Percentiles rank a stretch among this genome's conserved stretches.
Conservation (phyloP, 148 eudicot genomes). For the Chenopodium quinoa region DNA sequence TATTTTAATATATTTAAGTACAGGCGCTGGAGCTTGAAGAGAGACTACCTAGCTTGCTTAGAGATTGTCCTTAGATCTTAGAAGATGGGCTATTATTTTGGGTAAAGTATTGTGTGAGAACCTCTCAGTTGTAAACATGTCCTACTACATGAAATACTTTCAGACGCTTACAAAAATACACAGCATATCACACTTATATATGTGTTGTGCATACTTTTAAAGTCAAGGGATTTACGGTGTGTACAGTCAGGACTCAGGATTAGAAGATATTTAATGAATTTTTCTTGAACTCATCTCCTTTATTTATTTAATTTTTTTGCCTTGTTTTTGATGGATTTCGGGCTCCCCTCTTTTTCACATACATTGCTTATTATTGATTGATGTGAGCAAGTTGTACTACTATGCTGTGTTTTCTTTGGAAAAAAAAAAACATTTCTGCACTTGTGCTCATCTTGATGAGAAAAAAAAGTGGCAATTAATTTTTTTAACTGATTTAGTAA, state of each 20-base stretch:
- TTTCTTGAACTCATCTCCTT: not conserved
- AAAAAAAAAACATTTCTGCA: not conserved
- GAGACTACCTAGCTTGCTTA: not conserved
- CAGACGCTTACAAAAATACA: too few species aligned
- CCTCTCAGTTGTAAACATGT: too few species aligned
- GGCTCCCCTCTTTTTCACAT: not conserved
- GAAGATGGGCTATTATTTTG: not conserved
- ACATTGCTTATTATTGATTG: too few species aligned
- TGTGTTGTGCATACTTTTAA: not conserved
- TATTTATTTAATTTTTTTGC: not conserved
- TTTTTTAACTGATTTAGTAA: too few species aligned
- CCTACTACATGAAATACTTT: too few species aligned
- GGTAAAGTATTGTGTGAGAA: not conserved
- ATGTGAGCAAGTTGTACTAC: not conserved
- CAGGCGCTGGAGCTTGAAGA: not conserved
- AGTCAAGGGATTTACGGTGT: not conserved
- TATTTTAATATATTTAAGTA: not conserved
- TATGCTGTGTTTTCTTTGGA: too few species aligned
- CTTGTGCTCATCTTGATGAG: not conserved
- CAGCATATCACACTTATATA: too few species aligned
- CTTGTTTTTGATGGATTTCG: not conserved
- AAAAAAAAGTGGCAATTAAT: not conserved
- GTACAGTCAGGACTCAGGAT: not conserved
- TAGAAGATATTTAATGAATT: not conserved
- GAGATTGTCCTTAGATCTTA: not conserved